phyloP scores from a whole-genome alignment of 1,284 basidiomycete species.

The Agroathelia rolfsii region DNA sequence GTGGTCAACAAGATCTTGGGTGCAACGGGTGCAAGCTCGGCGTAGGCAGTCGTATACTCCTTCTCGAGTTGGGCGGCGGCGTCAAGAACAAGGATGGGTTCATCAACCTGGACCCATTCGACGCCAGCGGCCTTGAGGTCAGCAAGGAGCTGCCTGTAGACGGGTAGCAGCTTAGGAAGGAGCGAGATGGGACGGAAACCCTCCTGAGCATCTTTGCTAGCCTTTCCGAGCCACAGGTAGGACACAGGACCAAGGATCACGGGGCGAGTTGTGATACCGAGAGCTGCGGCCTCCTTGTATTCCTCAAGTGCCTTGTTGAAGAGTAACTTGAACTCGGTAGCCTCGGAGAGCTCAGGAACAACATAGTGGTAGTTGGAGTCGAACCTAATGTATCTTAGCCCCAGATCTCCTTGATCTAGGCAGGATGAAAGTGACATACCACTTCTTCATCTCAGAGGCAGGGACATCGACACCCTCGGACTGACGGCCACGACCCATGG shows the following conservation, averaged over 20 bases:
- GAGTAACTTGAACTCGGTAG: constrained; percentile 90
- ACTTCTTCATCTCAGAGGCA: constrained; percentile 99
- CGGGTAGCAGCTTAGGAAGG: constrained; percentile 81
- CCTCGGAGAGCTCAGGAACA: constrained; percentile 92
- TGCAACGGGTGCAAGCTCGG: constrained; percentile 71
- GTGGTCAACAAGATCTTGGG: constrained; percentile 93
- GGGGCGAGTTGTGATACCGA: constrained; percentile 88
- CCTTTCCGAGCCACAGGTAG: constrained; percentile 92
- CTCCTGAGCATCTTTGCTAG: constrained; percentile 75
- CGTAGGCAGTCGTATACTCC: constrained; percentile 79
- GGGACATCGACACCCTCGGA: constrained; percentile 91
- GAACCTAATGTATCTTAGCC: constrained; percentile 53
- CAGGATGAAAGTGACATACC: constrained; percentile 35
- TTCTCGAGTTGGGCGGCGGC: constrained; percentile 70
- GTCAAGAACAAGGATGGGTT: constrained; percentile 95
- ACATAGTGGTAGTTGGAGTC: constrained; percentile 99
- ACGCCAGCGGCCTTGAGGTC: constrained; percentile 92
- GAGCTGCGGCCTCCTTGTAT: constrained; percentile 90
- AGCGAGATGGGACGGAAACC: constrained; percentile 90
- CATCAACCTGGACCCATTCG: constrained; percentile 93
- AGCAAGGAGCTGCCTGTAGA: constrained; percentile 87
- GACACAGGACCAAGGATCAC: constrained; percentile 95
- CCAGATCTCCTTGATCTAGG: constrained; percentile 6
- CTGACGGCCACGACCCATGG: constrained; percentile 99
- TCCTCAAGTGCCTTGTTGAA: constrained; percentile 94